A percentile compares a stretch with the other conserved stretches of the same genome.
Conservation (phyloP, 1,284 basidiomycete genomes). For the Boletus semigastroideus region DNA sequence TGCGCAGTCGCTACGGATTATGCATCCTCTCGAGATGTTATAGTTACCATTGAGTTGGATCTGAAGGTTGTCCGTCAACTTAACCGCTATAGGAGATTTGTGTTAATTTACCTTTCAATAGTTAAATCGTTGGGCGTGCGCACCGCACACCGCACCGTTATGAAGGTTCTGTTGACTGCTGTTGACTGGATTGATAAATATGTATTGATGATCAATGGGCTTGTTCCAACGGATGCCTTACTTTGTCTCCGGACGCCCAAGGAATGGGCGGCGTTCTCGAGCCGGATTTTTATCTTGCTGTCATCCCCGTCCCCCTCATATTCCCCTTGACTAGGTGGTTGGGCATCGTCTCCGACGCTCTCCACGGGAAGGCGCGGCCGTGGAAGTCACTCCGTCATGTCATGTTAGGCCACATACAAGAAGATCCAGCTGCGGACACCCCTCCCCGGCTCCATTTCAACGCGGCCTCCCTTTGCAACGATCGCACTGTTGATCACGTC, state of each 20-base stretch:
- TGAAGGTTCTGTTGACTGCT: slow-evolving; percentile 18
- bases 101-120: slow-evolving; percentile 32
- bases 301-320: background rate
- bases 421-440: slow-evolving; percentile 1
- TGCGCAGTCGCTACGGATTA: background rate
- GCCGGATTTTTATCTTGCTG: background rate
- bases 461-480: slow-evolving; percentile 9
- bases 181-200: slow-evolving; percentile 23
- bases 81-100: slow-evolving; percentile 14
- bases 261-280: background rate
- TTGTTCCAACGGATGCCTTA: background rate
- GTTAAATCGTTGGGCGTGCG: slow-evolving; percentile 13
- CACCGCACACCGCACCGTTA: slow-evolving; percentile 1
- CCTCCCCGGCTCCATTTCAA: slow-evolving; percentile 12
- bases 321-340: background rate
- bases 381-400: slow-evolving; percentile 6
- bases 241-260: background rate
- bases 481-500: slow-evolving; percentile 20
- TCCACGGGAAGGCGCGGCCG: background rate
- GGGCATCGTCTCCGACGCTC: background rate
- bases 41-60: slow-evolving; percentile 13
- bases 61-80: slow-evolving; percentile 7
- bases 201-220: slow-evolving; percentile 21
- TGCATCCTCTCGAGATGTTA: slow-evolving; percentile 8
- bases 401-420: slow-evolving; percentile 6